Evolutionary conservation across 176 grass and related monocot genomes (phyloP).

Genomic region (Cymbopogon citratus): DNA sequence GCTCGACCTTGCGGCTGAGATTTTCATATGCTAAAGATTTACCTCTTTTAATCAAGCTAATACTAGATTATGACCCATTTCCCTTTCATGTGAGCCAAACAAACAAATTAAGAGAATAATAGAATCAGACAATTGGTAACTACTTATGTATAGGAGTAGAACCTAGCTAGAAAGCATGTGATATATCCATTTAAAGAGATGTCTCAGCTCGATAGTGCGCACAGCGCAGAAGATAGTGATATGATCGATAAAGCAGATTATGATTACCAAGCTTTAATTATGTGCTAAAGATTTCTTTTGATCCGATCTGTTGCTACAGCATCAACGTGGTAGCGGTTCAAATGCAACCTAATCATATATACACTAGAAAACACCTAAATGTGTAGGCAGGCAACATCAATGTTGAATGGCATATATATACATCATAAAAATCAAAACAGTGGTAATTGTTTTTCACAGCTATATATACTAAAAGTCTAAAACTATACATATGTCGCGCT

Average conservation of each 20-base stretch:
- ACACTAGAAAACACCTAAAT: constrained; percentile 3
- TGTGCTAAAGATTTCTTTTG: background rate
- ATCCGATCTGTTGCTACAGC: background rate
- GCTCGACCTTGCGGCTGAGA: constrained; percentile 12
- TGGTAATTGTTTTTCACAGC: background rate
- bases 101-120: constrained; percentile 29
- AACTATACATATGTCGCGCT: too few relatives aligned
- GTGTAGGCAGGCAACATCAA: constrained; percentile 32
- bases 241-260: background rate
- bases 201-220: background rate
- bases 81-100: constrained; percentile 11
- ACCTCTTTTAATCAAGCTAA: constrained; percentile 6
- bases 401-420: constrained; percentile 19
- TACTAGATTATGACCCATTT: constrained; percentile 31
- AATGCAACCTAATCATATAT: background rate
- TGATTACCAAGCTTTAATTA: background rate
- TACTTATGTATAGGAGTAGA: constrained; percentile 40
- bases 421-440: constrained; percentile 7
- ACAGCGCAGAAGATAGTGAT: background rate
- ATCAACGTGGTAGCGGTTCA: background rate
- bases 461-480: too few relatives aligned
- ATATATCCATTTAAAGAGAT: constrained; percentile 26
- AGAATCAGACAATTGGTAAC: constrained; percentile 39
- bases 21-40: constrained; percentile 14
- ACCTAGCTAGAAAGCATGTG: constrained; percentile 32